A percentile compares a stretch with the other conserved stretches of the same genome.
These are phyloP conservation scores for Picea mariana DNA, from an alignment of 83 land plant genomes.

Conservation along the genomic window DNA sequence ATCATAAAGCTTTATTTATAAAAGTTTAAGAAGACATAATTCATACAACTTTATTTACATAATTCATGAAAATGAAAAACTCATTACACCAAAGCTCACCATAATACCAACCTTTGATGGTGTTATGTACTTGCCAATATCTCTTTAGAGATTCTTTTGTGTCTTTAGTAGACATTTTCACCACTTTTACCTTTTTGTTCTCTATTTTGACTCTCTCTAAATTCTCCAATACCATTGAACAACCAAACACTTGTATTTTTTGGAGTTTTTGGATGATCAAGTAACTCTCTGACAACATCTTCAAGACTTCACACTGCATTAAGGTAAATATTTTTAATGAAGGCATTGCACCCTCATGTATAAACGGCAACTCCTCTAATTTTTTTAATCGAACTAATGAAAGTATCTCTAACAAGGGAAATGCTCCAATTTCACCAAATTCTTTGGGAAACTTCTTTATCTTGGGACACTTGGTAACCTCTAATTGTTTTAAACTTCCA, in stretches of 20 bases:
- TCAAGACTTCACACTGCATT: not conserved
- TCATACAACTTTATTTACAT: too few species aligned
- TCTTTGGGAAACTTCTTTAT: not conserved
- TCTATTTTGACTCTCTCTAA: too few species aligned
- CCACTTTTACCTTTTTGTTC: too few species aligned
- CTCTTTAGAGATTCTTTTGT: not conserved
- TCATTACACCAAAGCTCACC: not conserved
- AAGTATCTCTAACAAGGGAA: not conserved
- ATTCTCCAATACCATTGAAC: not conserved
- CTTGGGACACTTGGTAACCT: not conserved
- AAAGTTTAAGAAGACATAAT: too few species aligned
- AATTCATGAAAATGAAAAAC: not conserved
- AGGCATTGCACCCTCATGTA: not conserved
- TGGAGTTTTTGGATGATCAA: not conserved
- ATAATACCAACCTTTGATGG: not conserved
- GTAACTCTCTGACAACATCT: not conserved
- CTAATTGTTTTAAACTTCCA: not conserved
- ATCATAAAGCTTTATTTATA: too few species aligned
- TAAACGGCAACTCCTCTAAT: not conserved
- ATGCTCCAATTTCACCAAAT: not conserved
- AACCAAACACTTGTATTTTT: not conserved
- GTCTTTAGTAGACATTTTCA: too few species aligned
- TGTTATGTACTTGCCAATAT: not conserved
- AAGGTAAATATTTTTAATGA: not conserved
- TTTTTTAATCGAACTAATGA: not conserved